phyloP scores from a whole-genome alignment of 73 alveolate species.

The Strombidium stylifer region DNA sequence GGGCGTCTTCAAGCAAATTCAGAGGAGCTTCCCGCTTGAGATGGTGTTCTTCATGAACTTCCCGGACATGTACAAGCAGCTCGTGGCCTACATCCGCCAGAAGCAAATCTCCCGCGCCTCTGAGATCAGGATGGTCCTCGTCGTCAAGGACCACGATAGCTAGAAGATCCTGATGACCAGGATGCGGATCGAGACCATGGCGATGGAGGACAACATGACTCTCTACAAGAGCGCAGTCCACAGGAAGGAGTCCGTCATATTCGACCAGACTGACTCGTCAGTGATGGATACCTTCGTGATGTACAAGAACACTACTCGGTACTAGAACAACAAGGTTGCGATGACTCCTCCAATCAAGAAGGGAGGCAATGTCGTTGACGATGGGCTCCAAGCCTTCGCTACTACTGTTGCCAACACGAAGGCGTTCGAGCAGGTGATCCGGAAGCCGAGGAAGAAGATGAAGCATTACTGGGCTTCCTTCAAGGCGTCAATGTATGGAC shows the following conservation, averaged over 20 bases:
- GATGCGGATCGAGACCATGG: no score
- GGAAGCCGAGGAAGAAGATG: background rate
- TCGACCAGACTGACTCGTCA: background rate
- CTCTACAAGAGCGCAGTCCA: no score
- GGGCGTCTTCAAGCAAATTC: background rate
- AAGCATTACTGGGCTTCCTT: background rate
- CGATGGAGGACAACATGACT: no score
- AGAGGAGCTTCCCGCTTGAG: constrained; percentile 36
- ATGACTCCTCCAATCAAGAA: background rate
- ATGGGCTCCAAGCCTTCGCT: constrained; percentile 14
- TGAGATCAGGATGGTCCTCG: no score
- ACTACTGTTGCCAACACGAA: constrained; percentile 1
- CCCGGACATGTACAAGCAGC: constrained; percentile 20
- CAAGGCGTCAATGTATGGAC: background rate
- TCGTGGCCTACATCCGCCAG: constrained; percentile 6
- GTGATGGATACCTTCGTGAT: no score
- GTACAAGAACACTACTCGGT: background rate
- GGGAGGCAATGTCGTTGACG: background rate
- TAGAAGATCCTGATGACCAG: no score
- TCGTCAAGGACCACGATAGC: no score
- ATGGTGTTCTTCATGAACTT: constrained; percentile 11
- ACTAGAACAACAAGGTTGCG: background rate
- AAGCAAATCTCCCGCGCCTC: no score
- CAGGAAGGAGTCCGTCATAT: background rate
- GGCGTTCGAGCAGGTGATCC: constrained; percentile 3